Base-by-base conservation (phyloP, 768 basidiomycete species). In the Boletus tomentosulus region DNA sequence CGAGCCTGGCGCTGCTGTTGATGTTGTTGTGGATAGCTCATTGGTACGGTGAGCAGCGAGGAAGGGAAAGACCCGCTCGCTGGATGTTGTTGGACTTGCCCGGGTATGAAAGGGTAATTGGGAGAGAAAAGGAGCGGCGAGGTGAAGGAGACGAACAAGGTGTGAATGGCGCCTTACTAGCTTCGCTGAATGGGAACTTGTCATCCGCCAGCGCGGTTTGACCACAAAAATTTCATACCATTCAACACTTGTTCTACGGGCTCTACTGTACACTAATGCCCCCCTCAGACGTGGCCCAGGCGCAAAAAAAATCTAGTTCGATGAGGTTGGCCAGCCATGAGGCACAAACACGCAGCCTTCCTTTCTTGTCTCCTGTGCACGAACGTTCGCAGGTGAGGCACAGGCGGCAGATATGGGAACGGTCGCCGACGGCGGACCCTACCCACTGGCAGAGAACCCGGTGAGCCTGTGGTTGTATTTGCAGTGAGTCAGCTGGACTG, bases 11-110 rank as follows among this genome's bases (percentile, higher is more conserved):
- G 76, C 2, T 73, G 68, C 47, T 77, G 71, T 15, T 74, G 64
- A 0, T 71, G 71, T 19, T 74, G 64, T 1, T 71, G 74, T 31
- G 78, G 83, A 39, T 82, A 75, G 51, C 56, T 69, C 66, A 68
- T 69, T 25, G 4, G 48, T 43, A 24, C 28, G 33, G 19, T 8
- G 39, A 25, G 15, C 30, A 42, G 46, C 51, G 43, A 37, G 48
- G 54, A 25, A 33, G 37, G 39, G 25, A 10, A 37, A 6, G 16
- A 13, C 55, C 55, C 60, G 45, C 55, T 41, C 50, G 49, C 35
- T 47, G 43, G 22, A 22, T 15, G 46, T 4, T 38, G 46, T 45
- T 27, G 43, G 35, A 28, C 44, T 16, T 12, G 39, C 39, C 38
- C 10, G 31, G 30, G 35, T 47, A 24, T 30, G 43, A 19, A 55